Base-by-base conservation (phyloP, 768 basidiomycete genomes). In the Cystobasidium onofrii region DNA sequence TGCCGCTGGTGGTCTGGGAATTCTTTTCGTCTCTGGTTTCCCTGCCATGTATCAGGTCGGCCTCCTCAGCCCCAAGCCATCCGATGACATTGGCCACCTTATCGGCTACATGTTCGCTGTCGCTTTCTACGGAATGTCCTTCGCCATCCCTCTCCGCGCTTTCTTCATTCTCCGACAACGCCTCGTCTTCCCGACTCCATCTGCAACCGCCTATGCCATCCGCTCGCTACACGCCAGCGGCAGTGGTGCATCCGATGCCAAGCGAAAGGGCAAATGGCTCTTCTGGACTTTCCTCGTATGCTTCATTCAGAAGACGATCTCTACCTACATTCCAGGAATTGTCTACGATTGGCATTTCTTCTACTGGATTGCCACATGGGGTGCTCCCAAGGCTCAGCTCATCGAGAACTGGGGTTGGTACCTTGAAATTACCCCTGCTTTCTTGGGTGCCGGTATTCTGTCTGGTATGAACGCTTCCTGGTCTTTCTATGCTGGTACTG, bases 141-240 rank as follows among this genome's bases (percentile, higher is more conserved):
- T 89, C 82, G 86, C 86, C 69, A 86, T 88, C 71, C 87, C 87
- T 0, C 81, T 87, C 41, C 84, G 86, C 69, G 85, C 84, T 75
- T 86, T 86, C 79, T 88, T 86, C 80, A 86, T 88, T 75, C 81
- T 88, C 64, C 83, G 85, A 77, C 86, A 87, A 79, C 87, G 87
- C 79, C 80, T 87, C 18, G 85, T 85, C 18, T 88, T 88, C 82
- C 87, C 86, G 0, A 87, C 87, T 0, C 86, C 86, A 33, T 85
- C 88, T 73, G 88, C 87, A 18, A 87, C 87, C 41, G 88, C 87
- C 12, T 87, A 84, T 76, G 87, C 86, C 31, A 87, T 88, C 76
- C 86, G 84, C 41, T 86, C 87, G 10, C 80, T 87, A 34, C 88
- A 88, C 74, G 83, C 84, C 41, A 84, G 84, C 18, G 82, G 80